These are phyloP conservation scores for Pseudogymnoascus sp. DNA, from an alignment of 2,329 filamentous ascomycete genomes.

Conservation along the genomic window DNA sequence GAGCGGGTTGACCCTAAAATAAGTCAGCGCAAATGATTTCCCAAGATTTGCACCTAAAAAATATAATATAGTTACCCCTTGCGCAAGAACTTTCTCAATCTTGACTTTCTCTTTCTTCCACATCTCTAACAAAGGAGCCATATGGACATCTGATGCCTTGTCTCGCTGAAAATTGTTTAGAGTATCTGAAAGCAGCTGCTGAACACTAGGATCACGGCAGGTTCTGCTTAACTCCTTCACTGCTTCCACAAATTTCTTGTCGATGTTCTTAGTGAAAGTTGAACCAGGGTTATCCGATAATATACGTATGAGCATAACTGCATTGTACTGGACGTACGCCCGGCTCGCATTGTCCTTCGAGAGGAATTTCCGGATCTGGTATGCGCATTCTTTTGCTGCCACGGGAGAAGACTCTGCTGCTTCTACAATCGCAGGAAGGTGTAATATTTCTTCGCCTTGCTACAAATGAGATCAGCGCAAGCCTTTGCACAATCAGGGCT, in stretches of 20 bases:
- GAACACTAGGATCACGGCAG: slow-evolving; percentile 65
- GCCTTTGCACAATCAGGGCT: background rate
- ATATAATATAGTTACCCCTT: background rate
- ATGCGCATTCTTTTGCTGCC: slow-evolving; percentile 74
- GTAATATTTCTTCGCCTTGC: slow-evolving; percentile 81
- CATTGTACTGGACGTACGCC: slow-evolving; percentile 82
- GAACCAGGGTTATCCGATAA: slow-evolving; percentile 83
- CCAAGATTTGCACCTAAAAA: background rate
- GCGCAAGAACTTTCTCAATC: slow-evolving; percentile 40
- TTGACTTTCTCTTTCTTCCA: slow-evolving; percentile 79
- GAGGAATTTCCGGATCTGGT: slow-evolving; percentile 74
- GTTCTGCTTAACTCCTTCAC: slow-evolving; percentile 67
- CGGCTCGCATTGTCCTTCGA: slow-evolving; percentile 58
- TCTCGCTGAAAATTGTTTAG: slow-evolving; percentile 68
- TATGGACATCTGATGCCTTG: slow-evolving; percentile 65
- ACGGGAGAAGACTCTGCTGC: slow-evolving; percentile 83
- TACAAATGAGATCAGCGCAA: slow-evolving; percentile 12
- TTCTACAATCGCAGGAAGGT: slow-evolving; percentile 89
- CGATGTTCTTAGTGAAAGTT: slow-evolving; percentile 85
- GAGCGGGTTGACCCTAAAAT: background rate
- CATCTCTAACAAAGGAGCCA: slow-evolving; percentile 68
- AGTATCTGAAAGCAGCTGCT: slow-evolving; percentile 81
- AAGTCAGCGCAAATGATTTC: background rate
- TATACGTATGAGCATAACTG: slow-evolving; percentile 91
- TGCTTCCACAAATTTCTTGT: slow-evolving; percentile 72